Evolutionary conservation across 2,329 filamentous ascomycete species (phyloP).

Genomic region (Phialophora tarda): DNA sequence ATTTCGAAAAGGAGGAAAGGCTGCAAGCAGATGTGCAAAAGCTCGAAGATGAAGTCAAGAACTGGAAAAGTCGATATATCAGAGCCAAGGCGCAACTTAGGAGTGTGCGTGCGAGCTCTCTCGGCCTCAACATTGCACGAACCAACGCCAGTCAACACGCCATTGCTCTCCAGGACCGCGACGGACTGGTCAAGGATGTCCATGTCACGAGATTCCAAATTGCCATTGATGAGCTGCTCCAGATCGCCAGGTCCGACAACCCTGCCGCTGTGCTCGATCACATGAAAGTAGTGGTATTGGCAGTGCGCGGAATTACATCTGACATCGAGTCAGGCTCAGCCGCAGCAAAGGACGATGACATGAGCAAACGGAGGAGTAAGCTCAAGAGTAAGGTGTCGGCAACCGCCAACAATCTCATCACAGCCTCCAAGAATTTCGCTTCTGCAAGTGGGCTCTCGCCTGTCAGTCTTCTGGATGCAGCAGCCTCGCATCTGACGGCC

Average conservation of each 20-base stretch:
- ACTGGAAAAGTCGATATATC: slow-evolving; percentile 90
- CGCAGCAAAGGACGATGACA: slow-evolving; percentile 58
- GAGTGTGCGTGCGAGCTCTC: slow-evolving; percentile 77
- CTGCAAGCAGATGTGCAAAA: slow-evolving; percentile 75
- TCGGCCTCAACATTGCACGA: slow-evolving; percentile 65
- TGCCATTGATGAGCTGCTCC: slow-evolving; percentile 86
- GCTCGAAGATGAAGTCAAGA: slow-evolving; percentile 80
- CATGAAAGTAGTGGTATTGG: slow-evolving; percentile 84
- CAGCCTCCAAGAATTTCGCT: slow-evolving; percentile 89
- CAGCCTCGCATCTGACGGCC: slow-evolving; percentile 85
- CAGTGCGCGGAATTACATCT: slow-evolving; percentile 81
- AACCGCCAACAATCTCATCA: slow-evolving; percentile 94
- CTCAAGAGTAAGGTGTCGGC: slow-evolving; percentile 84
- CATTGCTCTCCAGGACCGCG: slow-evolving; percentile 71
- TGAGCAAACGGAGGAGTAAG: slow-evolving; percentile 66
- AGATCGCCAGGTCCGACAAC: slow-evolving; percentile 73
- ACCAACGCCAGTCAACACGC: slow-evolving; percentile 57
- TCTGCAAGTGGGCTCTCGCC: slow-evolving; percentile 82
- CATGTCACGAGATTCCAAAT: slow-evolving; percentile 96
- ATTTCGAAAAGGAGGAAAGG: slow-evolving; percentile 80
- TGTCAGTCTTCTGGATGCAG: slow-evolving; percentile 90
- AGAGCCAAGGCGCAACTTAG: slow-evolving; percentile 86
- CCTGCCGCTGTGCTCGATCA: slow-evolving; percentile 77
- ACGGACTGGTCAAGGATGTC: slow-evolving; percentile 84
- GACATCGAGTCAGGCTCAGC: slow-evolving; percentile 70